Evolutionary conservation across 2,329 filamentous ascomycete genomes (phyloP), one percentile per base, ranked within the genome.

Genomic region (Emericellopsis cladophorae): DNA sequence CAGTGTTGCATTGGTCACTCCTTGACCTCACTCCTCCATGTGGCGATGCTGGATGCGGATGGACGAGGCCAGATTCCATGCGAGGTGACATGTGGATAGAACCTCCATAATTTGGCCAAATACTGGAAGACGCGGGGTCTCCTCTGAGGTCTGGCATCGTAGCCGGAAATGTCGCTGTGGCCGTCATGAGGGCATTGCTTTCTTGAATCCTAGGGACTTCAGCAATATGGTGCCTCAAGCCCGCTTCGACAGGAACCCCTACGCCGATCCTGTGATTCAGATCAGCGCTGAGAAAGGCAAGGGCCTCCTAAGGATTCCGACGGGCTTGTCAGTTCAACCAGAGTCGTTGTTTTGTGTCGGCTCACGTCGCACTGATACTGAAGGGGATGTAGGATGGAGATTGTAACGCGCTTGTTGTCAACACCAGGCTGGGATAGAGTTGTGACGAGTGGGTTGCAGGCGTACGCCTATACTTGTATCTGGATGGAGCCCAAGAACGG

Each of bases 91-190:
- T 63, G 49, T 72, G 71, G 46, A 75, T 66, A 43, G 70, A 66
- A 46, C 63, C 64, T 47, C 65, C 67, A 59, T 78, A 78, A 61
- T 65, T 72, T 51, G 71, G 64, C 74, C 74, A 78, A 51, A 78
- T 59, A 57, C 65, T 68, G 51, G 67, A 64, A 59, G 76, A 73
- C 55, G 67, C 60, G 54, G 71, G 62, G 60, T 78, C 74, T 56
- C 65, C 62, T 67, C 76, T 76, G 64, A 78, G 58, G 57, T 77
- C 74, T 70, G 74, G 71, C 74, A 78, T 77, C 57, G 67, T 73
- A 55, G 70, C 68, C 64, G 72, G 69, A 59, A 76, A 74, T 49
- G 72, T 72, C 59, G 71, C 62, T 55, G 70, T 70, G 64, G 72
- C 72, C 66, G 73, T 75, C 71, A 76, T 76, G 68, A 61, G 69